A percentile compares a stretch with the other conserved stretches of the same genome.
Conservation (phyloP, 208 protist genomes). For the Naegleria gruberi region DNA sequence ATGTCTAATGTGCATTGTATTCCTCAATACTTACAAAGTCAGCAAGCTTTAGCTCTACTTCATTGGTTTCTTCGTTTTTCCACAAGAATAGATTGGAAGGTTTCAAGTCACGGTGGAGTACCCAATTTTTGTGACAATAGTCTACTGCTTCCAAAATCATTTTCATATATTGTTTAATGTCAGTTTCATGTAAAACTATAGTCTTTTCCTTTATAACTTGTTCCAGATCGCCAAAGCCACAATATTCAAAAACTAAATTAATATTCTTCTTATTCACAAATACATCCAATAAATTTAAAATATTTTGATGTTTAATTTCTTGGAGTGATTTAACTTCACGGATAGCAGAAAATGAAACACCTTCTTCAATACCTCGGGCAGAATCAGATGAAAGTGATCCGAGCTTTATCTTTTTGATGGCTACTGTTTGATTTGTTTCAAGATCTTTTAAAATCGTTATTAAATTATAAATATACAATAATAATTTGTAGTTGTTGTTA, state of each 20-base stretch:
- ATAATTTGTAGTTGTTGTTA: not conserved
- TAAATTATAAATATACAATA: not conserved
- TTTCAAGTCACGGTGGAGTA: conserved; percentile 31
- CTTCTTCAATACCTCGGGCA: conserved; percentile 54
- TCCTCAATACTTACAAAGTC: not conserved
- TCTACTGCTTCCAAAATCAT: conserved; percentile 1
- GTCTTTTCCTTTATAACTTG: not conserved
- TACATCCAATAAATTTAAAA: conserved; percentile 37
- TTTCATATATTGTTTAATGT: conserved; percentile 21
- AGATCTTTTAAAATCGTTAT: not conserved
- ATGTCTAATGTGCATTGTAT: too few species aligned
- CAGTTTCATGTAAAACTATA: not conserved
- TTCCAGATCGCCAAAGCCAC: not conserved
- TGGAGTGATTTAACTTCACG: conserved; percentile 69
- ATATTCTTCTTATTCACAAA: conserved; percentile 1
- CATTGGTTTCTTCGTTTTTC: not conserved
- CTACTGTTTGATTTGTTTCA: conserved; percentile 38
- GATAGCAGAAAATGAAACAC: conserved; percentile 62
- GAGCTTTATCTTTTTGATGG: conserved; percentile 67
- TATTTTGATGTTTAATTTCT: conserved; percentile 63
- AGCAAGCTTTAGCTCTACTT: not conserved
- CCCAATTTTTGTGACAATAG: not conserved
- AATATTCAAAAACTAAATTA: conserved; percentile 3
- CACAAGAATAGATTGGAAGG: conserved; percentile 25
- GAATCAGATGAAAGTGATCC: conserved; percentile 35